These are phyloP conservation scores for Coemansia sp. DNA, from an alignment of 192 early-diverging fungal species.

Conservation along the genomic window DNA sequence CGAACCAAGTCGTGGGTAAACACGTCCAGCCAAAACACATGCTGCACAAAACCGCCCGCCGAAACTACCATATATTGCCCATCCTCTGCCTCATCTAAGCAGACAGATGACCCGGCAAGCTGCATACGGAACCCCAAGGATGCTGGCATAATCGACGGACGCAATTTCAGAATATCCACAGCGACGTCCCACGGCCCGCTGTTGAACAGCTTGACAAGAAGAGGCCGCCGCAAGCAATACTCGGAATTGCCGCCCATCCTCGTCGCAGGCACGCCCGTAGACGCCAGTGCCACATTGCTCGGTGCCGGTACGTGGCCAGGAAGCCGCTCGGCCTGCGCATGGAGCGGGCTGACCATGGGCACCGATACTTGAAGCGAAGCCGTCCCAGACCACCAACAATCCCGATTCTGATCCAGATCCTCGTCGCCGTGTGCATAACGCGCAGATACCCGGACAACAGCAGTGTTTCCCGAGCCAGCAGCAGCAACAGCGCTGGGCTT, in stretches of 20 bases:
- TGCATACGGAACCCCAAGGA: conserved; percentile 7
- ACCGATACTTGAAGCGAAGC: conserved; percentile 13
- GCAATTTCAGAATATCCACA: conserved; percentile 18
- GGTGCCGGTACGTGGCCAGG: conserved; percentile 21
- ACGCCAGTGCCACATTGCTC: not conserved
- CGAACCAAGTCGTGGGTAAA: conserved; percentile 29
- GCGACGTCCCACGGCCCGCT: conserved; percentile 28
- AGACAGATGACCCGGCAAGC: conserved; percentile 17
- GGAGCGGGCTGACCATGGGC: conserved; percentile 26
- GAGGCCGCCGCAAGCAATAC: conserved; percentile 37
- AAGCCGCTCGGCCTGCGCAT: conserved; percentile 15
- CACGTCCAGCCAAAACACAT: conserved; percentile 46
- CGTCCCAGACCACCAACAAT: not conserved
- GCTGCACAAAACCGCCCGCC: conserved; percentile 12
- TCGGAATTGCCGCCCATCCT: conserved; percentile 8
- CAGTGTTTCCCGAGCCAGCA: not conserved
- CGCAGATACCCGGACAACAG: conserved; percentile 1
- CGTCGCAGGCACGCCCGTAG: conserved; percentile 8
- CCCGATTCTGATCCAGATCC: not conserved
- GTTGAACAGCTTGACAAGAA: conserved; percentile 32
- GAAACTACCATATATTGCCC: not conserved
- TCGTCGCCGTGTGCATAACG: not conserved
- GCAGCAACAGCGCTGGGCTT: not conserved
- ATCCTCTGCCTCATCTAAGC: too few species aligned
- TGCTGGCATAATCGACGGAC: conserved; percentile 11